Conservation (phyloP, 192 early-diverging fungal genomes). For the Haplosporangium gracile region DNA sequence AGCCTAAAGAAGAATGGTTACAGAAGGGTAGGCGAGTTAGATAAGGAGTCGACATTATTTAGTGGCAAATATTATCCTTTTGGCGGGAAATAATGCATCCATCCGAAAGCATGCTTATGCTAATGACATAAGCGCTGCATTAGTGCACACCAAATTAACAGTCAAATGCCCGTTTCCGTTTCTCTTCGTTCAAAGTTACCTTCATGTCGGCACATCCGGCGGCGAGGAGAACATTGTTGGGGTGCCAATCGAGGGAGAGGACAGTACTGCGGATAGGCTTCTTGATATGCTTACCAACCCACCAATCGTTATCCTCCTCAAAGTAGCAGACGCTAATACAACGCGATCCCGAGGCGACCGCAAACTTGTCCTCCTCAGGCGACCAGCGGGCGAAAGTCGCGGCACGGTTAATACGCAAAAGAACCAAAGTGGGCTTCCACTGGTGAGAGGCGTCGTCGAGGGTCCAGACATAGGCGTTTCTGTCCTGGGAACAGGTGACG, state of each 20-base stretch:
- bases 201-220: slow-evolving; percentile 90
- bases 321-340: slow-evolving; percentile 96
- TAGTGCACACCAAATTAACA: not conserved
- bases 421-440: slow-evolving; percentile 94
- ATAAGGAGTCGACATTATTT: not conserved
- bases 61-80: not conserved
- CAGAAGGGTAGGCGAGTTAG: slow-evolving; percentile 7
- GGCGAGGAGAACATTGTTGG: slow-evolving; percentile 95
- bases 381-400: slow-evolving; percentile 96
- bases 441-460: slow-evolving; percentile 73
- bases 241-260: slow-evolving; percentile 94
- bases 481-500: slow-evolving; percentile 98
- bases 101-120: not conserved
- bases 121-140: not conserved
- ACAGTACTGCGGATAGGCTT: slow-evolving; percentile 94
- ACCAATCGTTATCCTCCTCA: slow-evolving; percentile 97
- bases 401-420: slow-evolving; percentile 95
- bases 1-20: slow-evolving; percentile 59
- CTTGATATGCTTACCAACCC: slow-evolving; percentile 95
- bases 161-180: too few species aligned
- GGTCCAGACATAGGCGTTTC: slow-evolving; percentile 99
- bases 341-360: slow-evolving; percentile 93
- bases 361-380: slow-evolving; percentile 98
- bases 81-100: not conserved
- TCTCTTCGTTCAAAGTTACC: slow-evolving; percentile 30